Evolutionary conservation across 805 yeast genomes (phyloP).

Genomic region (Wickerhamomyces subpelliculosus): DNA sequence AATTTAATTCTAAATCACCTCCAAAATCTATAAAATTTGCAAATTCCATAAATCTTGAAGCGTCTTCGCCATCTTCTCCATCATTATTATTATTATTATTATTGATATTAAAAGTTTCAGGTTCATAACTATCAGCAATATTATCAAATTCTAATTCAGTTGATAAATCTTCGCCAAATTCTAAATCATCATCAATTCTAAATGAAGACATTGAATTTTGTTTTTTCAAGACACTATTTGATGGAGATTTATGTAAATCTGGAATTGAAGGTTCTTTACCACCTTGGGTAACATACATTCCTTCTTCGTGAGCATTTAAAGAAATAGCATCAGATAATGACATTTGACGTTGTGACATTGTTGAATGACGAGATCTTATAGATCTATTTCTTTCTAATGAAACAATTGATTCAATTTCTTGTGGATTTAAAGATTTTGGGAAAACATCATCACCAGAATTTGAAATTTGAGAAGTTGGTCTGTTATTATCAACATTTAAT

Average conservation of each 20-base stretch:
- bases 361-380: constrained; percentile 37
- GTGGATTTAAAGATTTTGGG: constrained; percentile 59
- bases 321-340: constrained; percentile 26
- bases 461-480: constrained; percentile 11
- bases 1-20: constrained; percentile 30
- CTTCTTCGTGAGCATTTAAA: constrained; percentile 35
- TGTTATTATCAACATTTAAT: constrained; percentile 1
- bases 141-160: constrained; percentile 14
- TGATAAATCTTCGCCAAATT: constrained; percentile 20
- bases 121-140: constrained; percentile 4
- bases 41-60: constrained; percentile 35
- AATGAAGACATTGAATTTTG: constrained; percentile 9
- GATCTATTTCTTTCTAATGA: constrained; percentile 61
- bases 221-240: constrained; percentile 28
- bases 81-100: neutral
- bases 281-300: constrained; percentile 35
- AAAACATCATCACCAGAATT: constrained; percentile 52
- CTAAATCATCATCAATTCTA: constrained; percentile 2
- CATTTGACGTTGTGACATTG: constrained; percentile 20
- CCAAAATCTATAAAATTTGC: constrained; percentile 41
- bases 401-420: constrained; percentile 71
- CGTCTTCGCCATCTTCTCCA: constrained; percentile 24
- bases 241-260: constrained; percentile 29
- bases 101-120: constrained; percentile 3
- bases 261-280: constrained; percentile 17